These are phyloP conservation scores for Beauveria varroae DNA, from an alignment of 2,329 filamentous ascomycete species.

Conservation along the genomic window DNA sequence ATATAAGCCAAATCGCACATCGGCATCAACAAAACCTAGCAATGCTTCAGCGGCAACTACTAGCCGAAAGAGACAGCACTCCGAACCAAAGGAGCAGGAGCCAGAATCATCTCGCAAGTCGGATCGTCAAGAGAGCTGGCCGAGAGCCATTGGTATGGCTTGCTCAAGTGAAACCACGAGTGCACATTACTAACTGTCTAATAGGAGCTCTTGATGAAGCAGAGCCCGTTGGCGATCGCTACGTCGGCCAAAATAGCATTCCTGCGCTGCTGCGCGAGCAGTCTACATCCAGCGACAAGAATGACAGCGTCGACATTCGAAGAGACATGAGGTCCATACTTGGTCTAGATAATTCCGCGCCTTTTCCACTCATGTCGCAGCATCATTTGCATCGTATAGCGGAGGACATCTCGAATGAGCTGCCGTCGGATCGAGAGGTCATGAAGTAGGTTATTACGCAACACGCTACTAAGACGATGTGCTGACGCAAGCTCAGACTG, in stretches of 20 bases:
- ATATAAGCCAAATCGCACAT: conserved; percentile 54
- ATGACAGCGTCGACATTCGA: conserved; percentile 49
- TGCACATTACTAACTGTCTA: neutral
- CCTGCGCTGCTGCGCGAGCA: conserved; percentile 58
- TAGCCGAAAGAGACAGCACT: conserved; percentile 27
- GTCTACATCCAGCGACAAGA: conserved; percentile 43
- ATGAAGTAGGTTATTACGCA: conserved; percentile 48
- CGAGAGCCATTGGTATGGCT: conserved; percentile 31
- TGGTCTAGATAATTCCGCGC: conserved; percentile 57
- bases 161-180: neutral
- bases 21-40: conserved; percentile 25
- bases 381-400: conserved; percentile 53
- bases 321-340: conserved; percentile 60
- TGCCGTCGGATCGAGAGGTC: conserved; percentile 58
- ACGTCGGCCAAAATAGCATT: conserved; percentile 61
- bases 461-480: neutral
- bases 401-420: conserved; percentile 51
- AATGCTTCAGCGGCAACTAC: conserved; percentile 20
- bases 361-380: conserved; percentile 60
- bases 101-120: conserved; percentile 26
- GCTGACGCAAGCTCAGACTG: conserved; percentile 32
- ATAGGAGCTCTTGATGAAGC: conserved; percentile 42
- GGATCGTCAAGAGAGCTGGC: conserved; percentile 35
- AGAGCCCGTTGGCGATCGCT: conserved; percentile 50
- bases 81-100: conserved; percentile 23